phyloP scores from a whole-genome alignment of 1,284 basidiomycete genomes.

The Puccinia sorghi region DNA sequence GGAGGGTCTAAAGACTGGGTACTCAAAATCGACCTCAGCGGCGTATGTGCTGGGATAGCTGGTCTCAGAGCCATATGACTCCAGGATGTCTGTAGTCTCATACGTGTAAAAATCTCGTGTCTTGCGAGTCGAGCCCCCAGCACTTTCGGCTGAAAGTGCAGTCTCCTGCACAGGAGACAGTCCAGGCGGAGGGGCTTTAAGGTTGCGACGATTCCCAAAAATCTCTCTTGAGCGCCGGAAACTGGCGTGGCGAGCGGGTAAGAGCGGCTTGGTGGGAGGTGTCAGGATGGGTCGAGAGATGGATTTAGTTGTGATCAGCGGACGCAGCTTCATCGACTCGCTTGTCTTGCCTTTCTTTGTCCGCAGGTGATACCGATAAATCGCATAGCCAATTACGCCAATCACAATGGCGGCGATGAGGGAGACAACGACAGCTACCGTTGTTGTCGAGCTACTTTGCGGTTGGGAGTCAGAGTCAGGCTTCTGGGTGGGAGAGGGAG shows the following conservation, averaged over 20 bases:
- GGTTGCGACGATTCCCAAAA: background rate
- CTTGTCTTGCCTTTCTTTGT: background rate
- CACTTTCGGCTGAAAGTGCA: background rate
- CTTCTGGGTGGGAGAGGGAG: background rate
- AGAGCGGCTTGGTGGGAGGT: background rate
- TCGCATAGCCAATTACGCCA: conserved; percentile 11
- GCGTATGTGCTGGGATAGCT: conserved; percentile 32
- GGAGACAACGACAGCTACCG: conserved; percentile 19
- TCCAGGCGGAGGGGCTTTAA: background rate
- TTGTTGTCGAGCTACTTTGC: background rate
- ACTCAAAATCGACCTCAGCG: background rate
- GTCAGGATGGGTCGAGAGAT: conserved; percentile 28
- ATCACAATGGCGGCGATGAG: background rate
- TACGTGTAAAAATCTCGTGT: conserved; percentile 21
- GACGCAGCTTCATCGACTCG: conserved; percentile 16
- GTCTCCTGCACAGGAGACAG: background rate
- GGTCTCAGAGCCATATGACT: conserved; percentile 18
- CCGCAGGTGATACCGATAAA: conserved; percentile 29
- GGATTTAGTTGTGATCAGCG: conserved; percentile 5
- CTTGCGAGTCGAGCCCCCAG: background rate
- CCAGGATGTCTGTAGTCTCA: conserved; percentile 29
- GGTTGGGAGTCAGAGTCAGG: conserved; percentile 8
- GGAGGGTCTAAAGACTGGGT: conserved; percentile 27
- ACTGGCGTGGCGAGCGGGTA: background rate
- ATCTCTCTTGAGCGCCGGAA: conserved; percentile 9